Evolutionary conservation across 345 rosid genomes (phyloP), one percentile per base, ranked within the genome.

Genomic region (Eucalyptus guilfoylei): DNA sequence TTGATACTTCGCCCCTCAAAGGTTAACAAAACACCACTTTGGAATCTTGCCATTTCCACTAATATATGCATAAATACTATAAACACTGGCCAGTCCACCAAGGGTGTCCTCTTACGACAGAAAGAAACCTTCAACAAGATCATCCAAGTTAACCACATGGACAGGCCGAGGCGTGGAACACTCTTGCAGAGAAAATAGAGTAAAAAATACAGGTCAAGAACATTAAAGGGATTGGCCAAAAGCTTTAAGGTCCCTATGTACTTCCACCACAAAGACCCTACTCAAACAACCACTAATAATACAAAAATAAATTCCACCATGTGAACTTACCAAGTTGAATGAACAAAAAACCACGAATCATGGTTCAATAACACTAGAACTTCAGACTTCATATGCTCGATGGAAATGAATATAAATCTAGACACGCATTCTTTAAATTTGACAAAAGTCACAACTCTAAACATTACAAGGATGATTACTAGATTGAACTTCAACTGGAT

Each of bases 81-180:
- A 95, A 95, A 95, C 94, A 95, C 94, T 95, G 93, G 97, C 98
- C 97, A 95, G 92, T 91, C 96, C 98, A 95, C 95, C 99, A 95
- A 93, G 95, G 98, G 95, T 93, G 95, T 94, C 96, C 94, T 92
- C 94, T 94, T 97, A 97, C 96, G 98, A 96, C 91, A 94, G 96
- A 94, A 95, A 94, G 88, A 96, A 95, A 96, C 98, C 98, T 97
- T 97, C 99, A 97, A 96, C 95, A 96, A 96, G 96, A 97, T 96
- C 97, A 96, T 96, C 93, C 93, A 91, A 92, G 99, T 97, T 94
- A 96, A 92, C 94, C 94, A 89, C 90, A 90, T 94, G 87, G 92
- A 92, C 93, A 90, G 87, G 89, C 88, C 90, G 93, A 88, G 88
- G 94, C 91, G 62, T 88, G 88, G 93, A 93, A 90, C 92, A 90